phyloP scores from a whole-genome alignment of 192 early-diverging fungal genomes.

The Rhizophagus sp. region DNA sequence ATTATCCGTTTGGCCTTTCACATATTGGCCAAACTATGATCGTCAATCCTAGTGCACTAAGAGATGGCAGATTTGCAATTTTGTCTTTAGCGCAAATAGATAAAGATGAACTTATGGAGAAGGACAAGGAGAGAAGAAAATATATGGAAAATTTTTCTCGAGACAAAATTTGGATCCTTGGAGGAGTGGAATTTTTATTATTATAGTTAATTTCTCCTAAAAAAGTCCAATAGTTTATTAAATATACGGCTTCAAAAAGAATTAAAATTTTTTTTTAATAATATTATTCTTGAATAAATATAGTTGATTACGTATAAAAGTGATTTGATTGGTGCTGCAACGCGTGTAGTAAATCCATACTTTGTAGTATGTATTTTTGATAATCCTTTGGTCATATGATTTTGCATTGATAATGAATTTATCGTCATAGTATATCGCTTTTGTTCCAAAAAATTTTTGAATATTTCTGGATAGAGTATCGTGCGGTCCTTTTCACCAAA shows the following conservation, averaged over 20 bases:
- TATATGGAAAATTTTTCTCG: not conserved
- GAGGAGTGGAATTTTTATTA: slow-evolving; percentile 15
- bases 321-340: not conserved
- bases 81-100: not conserved
- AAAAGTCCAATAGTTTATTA: too few species aligned
- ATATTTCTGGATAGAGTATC: not conserved
- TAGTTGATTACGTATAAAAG: not conserved
- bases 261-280: too few species aligned
- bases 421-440: not conserved
- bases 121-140: not conserved
- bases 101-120: not conserved
- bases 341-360: too few species aligned
- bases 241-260: too few species aligned
- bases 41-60: slow-evolving; percentile 15
- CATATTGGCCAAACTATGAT: slow-evolving; percentile 24
- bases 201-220: not conserved
- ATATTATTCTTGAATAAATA: too few species aligned
- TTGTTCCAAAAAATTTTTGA: not conserved
- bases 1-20: slow-evolving; percentile 26
- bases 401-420: not conserved
- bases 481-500: not conserved
- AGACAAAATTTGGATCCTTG: slow-evolving; percentile 6
- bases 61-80: slow-evolving; percentile 29
- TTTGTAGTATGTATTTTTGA: not conserved
- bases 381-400: not conserved